Evolutionary conservation across 2,329 filamentous ascomycete species (phyloP).

Genomic region (Exophiala sp.): DNA sequence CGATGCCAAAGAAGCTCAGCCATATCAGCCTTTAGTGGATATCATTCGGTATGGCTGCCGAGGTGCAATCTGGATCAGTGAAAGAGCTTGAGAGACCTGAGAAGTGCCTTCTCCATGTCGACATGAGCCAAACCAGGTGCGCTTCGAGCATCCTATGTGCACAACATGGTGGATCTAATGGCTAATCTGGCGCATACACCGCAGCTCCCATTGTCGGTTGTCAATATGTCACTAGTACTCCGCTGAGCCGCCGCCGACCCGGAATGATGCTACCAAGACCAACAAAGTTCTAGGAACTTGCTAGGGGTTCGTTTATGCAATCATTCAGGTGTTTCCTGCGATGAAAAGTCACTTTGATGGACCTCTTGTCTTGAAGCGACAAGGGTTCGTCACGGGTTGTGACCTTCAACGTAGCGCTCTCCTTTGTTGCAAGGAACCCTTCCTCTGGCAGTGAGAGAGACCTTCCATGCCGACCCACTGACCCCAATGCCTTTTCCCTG

Average conservation of each 20-base stretch:
- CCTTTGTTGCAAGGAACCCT: not conserved
- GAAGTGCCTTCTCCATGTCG: not conserved
- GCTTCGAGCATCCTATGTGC: not conserved
- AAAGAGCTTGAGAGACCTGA: constrained; percentile 36
- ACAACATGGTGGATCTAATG: not conserved
- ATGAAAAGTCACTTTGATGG: not conserved
- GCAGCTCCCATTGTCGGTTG: not conserved
- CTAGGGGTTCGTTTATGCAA: not conserved
- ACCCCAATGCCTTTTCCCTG: not conserved
- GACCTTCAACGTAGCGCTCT: not conserved
- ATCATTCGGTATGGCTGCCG: constrained; percentile 85
- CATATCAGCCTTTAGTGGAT: constrained; percentile 81
- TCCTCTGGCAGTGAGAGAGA: constrained; percentile 10
- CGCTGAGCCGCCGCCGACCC: not conserved
- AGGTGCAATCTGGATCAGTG: constrained; percentile 82
- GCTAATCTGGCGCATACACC: too few species aligned
- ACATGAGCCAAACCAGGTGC: not conserved
- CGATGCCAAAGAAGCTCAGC: constrained; percentile 81
- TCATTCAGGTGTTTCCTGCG: too few species aligned
- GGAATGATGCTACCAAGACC: not conserved
- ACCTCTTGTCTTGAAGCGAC: not conserved
- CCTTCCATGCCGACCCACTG: constrained; percentile 3
- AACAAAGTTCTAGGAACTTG: too few species aligned
- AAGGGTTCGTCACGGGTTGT: not conserved
- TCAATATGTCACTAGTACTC: not conserved